These are phyloP conservation scores for Zoysia japonica DNA, from an alignment of 176 grass and related monocot species.

Conservation along the genomic window DNA sequence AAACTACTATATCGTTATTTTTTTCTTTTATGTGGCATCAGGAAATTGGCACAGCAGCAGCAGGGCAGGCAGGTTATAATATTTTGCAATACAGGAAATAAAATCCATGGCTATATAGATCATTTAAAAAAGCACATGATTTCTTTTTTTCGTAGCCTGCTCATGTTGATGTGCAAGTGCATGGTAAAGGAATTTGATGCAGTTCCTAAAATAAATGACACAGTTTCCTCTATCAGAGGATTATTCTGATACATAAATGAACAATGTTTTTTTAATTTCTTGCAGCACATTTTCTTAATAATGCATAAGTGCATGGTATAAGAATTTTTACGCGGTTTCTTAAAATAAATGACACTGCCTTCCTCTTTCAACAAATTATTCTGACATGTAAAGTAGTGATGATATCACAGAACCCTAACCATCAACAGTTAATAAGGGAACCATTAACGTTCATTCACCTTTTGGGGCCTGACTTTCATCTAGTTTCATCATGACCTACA, in stretches of 20 bases:
- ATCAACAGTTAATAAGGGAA: conserved; percentile 45
- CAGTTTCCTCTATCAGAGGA: no score
- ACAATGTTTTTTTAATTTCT: no score
- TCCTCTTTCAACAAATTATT: conserved; percentile 27
- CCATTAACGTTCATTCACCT: conserved; percentile 64
- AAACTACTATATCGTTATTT: background rate
- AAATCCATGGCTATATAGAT: no score
- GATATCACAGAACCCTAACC: conserved; percentile 13
- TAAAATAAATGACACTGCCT: background rate
- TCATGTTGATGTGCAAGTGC: no score
- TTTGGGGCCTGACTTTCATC: conserved; percentile 79
- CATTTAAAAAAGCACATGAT: no score
- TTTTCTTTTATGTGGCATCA: background rate
- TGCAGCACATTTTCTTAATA: conserved; percentile 15
- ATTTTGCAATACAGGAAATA: no score
- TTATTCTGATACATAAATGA: no score
- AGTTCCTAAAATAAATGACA: no score
- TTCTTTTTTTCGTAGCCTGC: no score
- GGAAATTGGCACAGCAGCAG: no score
- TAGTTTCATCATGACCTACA: conserved; percentile 98
- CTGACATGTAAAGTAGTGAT: conserved; percentile 25
- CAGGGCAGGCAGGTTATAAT: no score
- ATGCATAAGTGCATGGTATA: background rate
- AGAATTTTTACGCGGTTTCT: conserved; percentile 16
- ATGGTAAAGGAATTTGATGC: no score